phyloP scores from a whole-genome alignment of 352 stramenopile genomes.

The Pythium plurisporium region DNA sequence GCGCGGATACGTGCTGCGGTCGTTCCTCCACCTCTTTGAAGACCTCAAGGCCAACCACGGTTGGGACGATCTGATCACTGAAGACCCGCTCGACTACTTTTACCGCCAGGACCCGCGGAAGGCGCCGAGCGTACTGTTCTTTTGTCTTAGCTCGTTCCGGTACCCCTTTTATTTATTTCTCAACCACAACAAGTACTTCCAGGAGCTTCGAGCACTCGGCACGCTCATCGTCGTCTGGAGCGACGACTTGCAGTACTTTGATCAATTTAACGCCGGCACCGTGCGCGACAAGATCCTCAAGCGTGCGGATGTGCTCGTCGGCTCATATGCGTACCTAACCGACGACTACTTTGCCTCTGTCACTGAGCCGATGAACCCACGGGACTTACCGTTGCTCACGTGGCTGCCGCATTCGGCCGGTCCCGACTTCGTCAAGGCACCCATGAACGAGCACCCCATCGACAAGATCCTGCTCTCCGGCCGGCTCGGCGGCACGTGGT shows the following conservation, averaged over 20 bases:
- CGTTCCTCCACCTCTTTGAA: slow-evolving; percentile 62
- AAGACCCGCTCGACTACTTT: slow-evolving; percentile 52
- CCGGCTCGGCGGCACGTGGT: slow-evolving; percentile 47
- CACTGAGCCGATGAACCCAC: slow-evolving; percentile 39
- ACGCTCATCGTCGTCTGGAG: slow-evolving; percentile 75
- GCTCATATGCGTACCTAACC: slow-evolving; percentile 76
- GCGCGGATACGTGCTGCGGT: slow-evolving; percentile 60
- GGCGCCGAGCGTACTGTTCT: slow-evolving; percentile 65
- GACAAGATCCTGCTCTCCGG: slow-evolving; percentile 68
- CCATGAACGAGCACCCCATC: slow-evolving; percentile 70
- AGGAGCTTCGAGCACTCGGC: slow-evolving; percentile 55
- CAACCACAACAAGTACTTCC: slow-evolving; percentile 60
- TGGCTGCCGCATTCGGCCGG: slow-evolving; percentile 69
- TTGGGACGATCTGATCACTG: slow-evolving; percentile 62
- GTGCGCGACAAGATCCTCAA: slow-evolving; percentile 65
- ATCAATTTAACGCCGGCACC: slow-evolving; percentile 61
- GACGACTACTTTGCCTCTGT: slow-evolving; percentile 72
- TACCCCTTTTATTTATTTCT: slow-evolving; percentile 63
- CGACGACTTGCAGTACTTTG: slow-evolving; percentile 76
- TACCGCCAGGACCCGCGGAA: slow-evolving; percentile 57
- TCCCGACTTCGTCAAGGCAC: slow-evolving; percentile 51
- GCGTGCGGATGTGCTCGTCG: slow-evolving; percentile 55
- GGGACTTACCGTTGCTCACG: slow-evolving; percentile 52
- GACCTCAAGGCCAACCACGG: slow-evolving; percentile 55
- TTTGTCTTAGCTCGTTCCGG: slow-evolving; percentile 73